Evolutionary conservation across 306 rosid species (phyloP).

Genomic region (Rosa chinensis): DNA sequence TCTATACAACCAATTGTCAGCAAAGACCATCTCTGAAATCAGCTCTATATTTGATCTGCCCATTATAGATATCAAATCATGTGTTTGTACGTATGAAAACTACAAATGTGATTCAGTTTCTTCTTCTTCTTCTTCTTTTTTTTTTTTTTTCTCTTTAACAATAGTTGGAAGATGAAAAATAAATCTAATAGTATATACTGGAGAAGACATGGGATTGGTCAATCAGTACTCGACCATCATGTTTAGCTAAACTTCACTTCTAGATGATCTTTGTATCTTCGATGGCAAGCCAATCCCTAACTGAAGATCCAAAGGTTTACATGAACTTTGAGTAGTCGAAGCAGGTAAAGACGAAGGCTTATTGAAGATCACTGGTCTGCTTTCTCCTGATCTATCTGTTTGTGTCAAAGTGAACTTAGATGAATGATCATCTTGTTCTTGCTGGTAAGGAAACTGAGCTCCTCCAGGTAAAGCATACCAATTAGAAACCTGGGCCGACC

Average conservation of each 20-base stretch:
- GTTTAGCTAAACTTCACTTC: conserved; percentile 28
- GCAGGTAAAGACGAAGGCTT: conserved; percentile 46
- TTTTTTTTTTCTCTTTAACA: neutral
- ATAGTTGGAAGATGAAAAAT: conserved; percentile 16
- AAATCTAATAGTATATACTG: conserved; percentile 19
- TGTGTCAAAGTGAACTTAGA: conserved; percentile 54
- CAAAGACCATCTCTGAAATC: neutral
- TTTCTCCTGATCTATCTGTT: conserved; percentile 12
- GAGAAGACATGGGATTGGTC: conserved; percentile 20
- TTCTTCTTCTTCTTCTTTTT: neutral
- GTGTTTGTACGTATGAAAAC: neutral
- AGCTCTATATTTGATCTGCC: neutral
- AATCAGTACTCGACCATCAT: conserved; percentile 16
- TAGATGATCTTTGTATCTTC: conserved; percentile 38
- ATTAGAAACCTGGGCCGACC: conserved; percentile 29
- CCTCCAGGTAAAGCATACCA: conserved; percentile 39
- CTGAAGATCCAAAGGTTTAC: conserved; percentile 77
- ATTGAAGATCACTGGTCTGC: conserved; percentile 30
- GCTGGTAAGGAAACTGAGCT: conserved; percentile 7
- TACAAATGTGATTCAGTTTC: neutral
- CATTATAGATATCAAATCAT: neutral
- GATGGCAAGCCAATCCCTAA: conserved; percentile 56
- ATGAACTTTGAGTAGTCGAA: conserved; percentile 38
- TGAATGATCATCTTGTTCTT: conserved; percentile 21
- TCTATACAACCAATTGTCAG: neutral